Conservation (phyloP, 225 moss, liverwort and hornwort genomes). For the Physcomitrellopsis africana region DNA sequence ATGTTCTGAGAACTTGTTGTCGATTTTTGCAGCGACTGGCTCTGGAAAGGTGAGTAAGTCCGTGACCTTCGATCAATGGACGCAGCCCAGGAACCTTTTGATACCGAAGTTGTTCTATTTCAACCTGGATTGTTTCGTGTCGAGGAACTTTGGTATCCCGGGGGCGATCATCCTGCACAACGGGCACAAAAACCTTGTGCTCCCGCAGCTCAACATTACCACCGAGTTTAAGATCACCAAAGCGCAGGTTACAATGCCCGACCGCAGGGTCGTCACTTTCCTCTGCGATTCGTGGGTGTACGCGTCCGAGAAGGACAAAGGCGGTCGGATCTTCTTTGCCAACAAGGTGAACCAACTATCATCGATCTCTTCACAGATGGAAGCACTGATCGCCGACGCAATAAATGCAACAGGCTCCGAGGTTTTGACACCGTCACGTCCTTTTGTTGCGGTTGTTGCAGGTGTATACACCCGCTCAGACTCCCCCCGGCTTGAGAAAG, state of each 20-base stretch:
- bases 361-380: neutral
- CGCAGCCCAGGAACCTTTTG: slow-evolving; percentile 37
- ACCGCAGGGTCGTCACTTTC: slow-evolving; percentile 52
- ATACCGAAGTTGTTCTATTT: slow-evolving; percentile 49
- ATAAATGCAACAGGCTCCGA: neutral
- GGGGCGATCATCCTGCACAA: slow-evolving; percentile 78
- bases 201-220: slow-evolving; percentile 42
- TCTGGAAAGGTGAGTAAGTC: slow-evolving; percentile 42
- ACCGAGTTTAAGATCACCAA: slow-evolving; percentile 68
- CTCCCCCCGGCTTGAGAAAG: slow-evolving; percentile 64
- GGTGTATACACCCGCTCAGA: slow-evolving; percentile 63
- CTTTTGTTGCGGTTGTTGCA: slow-evolving; percentile 23
- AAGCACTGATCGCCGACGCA: neutral
- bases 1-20: no score
- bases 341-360: slow-evolving; percentile 53
- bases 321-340: slow-evolving; percentile 65
- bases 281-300: slow-evolving; percentile 70
- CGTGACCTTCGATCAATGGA: slow-evolving; percentile 66
- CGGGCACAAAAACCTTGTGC: slow-evolving; percentile 52
- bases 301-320: slow-evolving; percentile 35
- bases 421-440: neutral
- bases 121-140: slow-evolving; percentile 52
- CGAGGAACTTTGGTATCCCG: slow-evolving; percentile 64
- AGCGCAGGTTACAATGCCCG: slow-evolving; percentile 55
- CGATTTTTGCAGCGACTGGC: slow-evolving; percentile 40